Conservation (phyloP, 2,329 filamentous ascomycete genomes). For the Aureobasidium lini region DNA sequence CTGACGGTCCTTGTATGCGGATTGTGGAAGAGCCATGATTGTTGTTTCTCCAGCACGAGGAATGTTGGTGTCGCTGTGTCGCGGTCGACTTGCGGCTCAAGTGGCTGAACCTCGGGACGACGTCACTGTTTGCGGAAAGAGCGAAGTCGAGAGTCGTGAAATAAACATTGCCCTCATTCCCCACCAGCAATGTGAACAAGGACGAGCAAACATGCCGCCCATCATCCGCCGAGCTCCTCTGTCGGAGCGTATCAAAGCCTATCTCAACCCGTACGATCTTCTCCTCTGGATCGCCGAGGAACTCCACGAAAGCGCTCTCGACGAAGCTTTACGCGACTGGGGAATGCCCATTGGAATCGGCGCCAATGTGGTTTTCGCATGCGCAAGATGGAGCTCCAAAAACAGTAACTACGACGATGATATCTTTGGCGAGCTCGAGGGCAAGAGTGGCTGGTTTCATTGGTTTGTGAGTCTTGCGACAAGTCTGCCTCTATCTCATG, state of each 20-base stretch:
- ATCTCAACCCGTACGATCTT: conserved; percentile 82
- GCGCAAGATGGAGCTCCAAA: conserved; percentile 50
- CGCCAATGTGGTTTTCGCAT: conserved; percentile 71
- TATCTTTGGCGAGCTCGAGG: conserved; percentile 59
- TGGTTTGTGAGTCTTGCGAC: conserved; percentile 48
- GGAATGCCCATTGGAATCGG: conserved; percentile 67
- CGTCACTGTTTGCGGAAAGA: conserved; percentile 10
- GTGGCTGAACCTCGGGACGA: background rate
- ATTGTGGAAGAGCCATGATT: conserved; percentile 52
- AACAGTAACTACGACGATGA: conserved; percentile 53
- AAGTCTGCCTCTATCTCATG: conserved; percentile 12
- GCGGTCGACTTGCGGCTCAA: background rate
- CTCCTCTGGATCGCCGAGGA: conserved; percentile 87
- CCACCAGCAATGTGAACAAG: background rate
- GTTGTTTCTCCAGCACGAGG: background rate
- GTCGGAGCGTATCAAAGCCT: conserved; percentile 68
- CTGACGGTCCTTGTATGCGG: conserved; percentile 71
- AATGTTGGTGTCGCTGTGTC: background rate
- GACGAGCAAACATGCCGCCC: conserved; percentile 49
- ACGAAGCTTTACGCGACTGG: conserved; percentile 65
- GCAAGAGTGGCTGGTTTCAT: conserved; percentile 57
- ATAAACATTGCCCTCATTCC: background rate
- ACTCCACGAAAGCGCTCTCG: conserved; percentile 84
- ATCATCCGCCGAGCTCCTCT: conserved; percentile 77
- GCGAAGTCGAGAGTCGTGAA: background rate